Base-by-base conservation (phyloP, 1,284 basidiomycete species). In the Sporisorium graminicola region DNA sequence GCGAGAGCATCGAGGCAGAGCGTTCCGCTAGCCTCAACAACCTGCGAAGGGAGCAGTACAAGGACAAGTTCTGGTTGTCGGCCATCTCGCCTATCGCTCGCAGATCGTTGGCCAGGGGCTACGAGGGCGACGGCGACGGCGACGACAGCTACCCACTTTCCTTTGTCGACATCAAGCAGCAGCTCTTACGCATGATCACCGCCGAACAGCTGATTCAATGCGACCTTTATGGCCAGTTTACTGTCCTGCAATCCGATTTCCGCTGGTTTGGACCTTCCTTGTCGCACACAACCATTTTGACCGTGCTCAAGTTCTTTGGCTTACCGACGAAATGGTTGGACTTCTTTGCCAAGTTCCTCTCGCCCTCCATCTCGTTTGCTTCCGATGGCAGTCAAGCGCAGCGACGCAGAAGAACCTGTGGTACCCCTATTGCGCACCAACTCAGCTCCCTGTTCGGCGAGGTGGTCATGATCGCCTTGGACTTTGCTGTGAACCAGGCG, bases 251-350 rank as follows among this genome's bases (percentile, higher is more conserved):
- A 40, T 53, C 51, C 31, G 51, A 53, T 20, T 53, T 53, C 22
- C 51, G 51, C 33, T 53, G 51, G 51, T 53, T 53, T 24, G 51
- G 51, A 33, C 51, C 51, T 53, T 53, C 51, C 51, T 53, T 53
- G 33, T 37, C 51, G 33, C 51, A 53, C 51, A 53, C 51, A 13
- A 53, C 51, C 31, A 53, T 53, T n/a, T 40, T 53, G n/a, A 53
- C 31, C 22, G 51, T 53, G 31, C 51, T 53, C 51, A 37, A 53
- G 51, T 53, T 53, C 51, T 53, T 53, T 24, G 51, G 51, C 51
- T 24, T 53, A 29, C 51, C 51, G 33, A 18, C 14, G 4, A 53
- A 53, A 24, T 53, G 51, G 51, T 24, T 53, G 51, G 51, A 37
- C 51, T 37, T 53, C n/a, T 53, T 37, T 37, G 51, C 51, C 51